These are phyloP conservation scores for Neoboletus magnificus DNA, from an alignment of 768 basidiomycete species.

Conservation along the genomic window DNA sequence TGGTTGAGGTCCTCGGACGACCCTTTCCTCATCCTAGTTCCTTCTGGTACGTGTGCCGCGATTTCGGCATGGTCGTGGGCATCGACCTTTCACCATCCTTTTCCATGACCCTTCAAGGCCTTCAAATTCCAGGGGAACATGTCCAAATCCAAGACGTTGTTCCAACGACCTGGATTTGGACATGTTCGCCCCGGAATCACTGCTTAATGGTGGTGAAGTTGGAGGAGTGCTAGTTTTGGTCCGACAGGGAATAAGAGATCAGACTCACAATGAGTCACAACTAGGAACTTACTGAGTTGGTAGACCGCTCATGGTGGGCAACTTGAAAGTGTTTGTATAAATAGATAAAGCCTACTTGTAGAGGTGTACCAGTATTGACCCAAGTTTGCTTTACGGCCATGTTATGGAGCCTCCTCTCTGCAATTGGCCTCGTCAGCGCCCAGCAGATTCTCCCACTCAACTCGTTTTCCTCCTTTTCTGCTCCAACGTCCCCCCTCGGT, in stretches of 20 bases:
- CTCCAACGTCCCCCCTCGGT: constrained; percentile 34
- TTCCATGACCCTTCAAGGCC: constrained; percentile 16
- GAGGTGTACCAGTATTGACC: no score
- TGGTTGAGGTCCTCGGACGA: constrained; percentile 54
- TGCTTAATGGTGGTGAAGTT: constrained; percentile 46
- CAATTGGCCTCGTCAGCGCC: not conserved
- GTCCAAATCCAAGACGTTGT: no score
- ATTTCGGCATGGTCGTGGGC: constrained; percentile 11
- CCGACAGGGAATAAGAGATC: constrained; percentile 31
- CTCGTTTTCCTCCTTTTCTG: constrained; percentile 32
- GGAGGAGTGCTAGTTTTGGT: constrained; percentile 38
- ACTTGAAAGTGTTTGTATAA: constrained; percentile 88
- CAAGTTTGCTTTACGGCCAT: no score
- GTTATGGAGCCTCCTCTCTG: not conserved
- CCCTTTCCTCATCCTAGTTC: constrained; percentile 36
- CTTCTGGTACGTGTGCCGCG: constrained; percentile 36
- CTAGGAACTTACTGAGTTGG: constrained; percentile 52
- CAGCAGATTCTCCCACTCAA: constrained; percentile 36
- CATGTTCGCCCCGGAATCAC: constrained; percentile 47
- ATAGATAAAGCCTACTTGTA: no score
- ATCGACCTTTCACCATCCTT: constrained; percentile 21
- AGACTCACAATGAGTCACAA: not conserved
- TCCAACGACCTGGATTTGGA: constrained; percentile 3
- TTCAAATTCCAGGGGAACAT: no score
- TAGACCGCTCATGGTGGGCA: constrained; percentile 68